A percentile compares a stretch with the other conserved stretches of the same genome.
Evolutionary conservation across 495 filamentous ascomycete species (phyloP).

Genomic region (Lasiosphaeria miniovina): DNA sequence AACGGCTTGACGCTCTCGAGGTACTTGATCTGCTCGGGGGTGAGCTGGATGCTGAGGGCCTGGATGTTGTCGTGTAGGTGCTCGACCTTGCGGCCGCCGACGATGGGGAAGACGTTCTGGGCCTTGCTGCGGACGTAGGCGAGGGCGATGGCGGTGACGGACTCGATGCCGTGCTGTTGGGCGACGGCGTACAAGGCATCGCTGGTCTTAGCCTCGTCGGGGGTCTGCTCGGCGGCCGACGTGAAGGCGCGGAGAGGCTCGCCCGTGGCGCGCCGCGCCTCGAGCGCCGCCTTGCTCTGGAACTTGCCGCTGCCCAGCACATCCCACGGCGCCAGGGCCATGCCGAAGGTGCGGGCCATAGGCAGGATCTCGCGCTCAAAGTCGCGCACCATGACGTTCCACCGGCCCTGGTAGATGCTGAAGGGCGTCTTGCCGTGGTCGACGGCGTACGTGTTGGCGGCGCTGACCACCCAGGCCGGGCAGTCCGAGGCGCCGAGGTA

Average conservation of each 20-base stretch:
- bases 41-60: constrained; percentile 52
- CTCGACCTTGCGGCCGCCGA: constrained; percentile 57
- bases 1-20: constrained; percentile 50
- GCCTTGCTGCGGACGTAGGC: constrained; percentile 54
- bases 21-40: constrained; percentile 53
- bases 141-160: constrained; percentile 44
- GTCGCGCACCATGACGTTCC: constrained; percentile 53
- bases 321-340: constrained; percentile 59
- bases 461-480: constrained; percentile 61
- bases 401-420: constrained; percentile 62
- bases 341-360: constrained; percentile 53
- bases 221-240: constrained; percentile 32
- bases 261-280: constrained; percentile 34
- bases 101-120: constrained; percentile 48
- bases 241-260: constrained; percentile 32
- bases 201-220: constrained; percentile 39
- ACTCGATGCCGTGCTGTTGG: constrained; percentile 38
- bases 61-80: constrained; percentile 62
- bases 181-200: constrained; percentile 51
- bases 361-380: constrained; percentile 58
- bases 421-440: constrained; percentile 61
- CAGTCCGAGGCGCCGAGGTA: constrained; percentile 63
- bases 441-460: constrained; percentile 58
- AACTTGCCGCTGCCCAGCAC: constrained; percentile 54
- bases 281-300: constrained; percentile 41